Conservation (phyloP, 1,284 basidiomycete species). For the Tremellales sp. region DNA sequence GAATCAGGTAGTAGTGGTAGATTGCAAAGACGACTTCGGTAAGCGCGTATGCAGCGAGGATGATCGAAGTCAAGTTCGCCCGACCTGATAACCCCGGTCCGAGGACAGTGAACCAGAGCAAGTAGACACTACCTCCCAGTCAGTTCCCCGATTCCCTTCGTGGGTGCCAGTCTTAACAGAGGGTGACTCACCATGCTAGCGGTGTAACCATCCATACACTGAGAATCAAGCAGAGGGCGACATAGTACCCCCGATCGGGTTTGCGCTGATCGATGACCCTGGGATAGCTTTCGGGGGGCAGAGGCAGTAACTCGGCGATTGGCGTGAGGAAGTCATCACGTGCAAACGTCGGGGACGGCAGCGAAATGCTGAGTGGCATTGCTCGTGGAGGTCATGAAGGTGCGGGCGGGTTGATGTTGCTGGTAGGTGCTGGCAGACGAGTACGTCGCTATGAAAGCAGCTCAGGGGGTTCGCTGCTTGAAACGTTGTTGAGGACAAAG, state of each 20-base stretch:
- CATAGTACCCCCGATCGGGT: constrained; percentile 28
- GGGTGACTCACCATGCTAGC: constrained; percentile 57
- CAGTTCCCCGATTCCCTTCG: too few species aligned
- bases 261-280: constrained; percentile 8
- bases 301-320: constrained; percentile 11
- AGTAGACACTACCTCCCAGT: constrained; percentile 46
- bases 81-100: constrained; percentile 40
- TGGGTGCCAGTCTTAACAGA: background rate
- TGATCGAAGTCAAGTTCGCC: constrained; percentile 42
- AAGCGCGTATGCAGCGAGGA: constrained; percentile 32
- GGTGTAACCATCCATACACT: constrained; percentile 68
- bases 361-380: background rate
- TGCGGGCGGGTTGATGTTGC: too few species aligned
- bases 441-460: too few species aligned
- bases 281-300: constrained; percentile 29
- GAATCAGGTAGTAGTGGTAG: constrained; percentile 61
- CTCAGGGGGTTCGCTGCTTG: too few species aligned
- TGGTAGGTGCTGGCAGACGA: too few species aligned
- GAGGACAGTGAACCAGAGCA: constrained; percentile 52
- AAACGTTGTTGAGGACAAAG: too few species aligned
- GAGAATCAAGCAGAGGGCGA: constrained; percentile 52
- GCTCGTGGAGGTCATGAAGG: too few species aligned
- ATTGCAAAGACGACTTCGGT: constrained; percentile 62
- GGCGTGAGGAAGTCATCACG: background rate
- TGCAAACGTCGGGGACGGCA: background rate